A percentile compares a stretch with the other conserved stretches of the same genome.
phyloP scores from a whole-genome alignment of 768 basidiomycete genomes.

The Imleria badia region DNA sequence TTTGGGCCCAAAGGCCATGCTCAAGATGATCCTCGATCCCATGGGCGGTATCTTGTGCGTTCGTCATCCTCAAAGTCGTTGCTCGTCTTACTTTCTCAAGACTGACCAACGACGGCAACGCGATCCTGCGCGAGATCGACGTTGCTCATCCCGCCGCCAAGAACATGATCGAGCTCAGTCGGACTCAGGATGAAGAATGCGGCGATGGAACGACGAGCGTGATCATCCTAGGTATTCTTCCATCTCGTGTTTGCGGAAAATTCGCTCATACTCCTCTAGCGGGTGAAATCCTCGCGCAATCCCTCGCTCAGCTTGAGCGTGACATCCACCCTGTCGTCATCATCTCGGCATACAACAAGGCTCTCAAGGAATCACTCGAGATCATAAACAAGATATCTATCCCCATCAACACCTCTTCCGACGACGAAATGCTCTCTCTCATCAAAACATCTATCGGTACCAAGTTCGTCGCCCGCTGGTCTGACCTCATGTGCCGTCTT shows the following conservation, averaged over 20 bases:
- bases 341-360: slow-evolving; percentile 97
- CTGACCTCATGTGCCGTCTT: slow-evolving; percentile 94
- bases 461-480: slow-evolving; percentile 96
- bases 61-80: neutral
- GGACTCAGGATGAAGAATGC: slow-evolving; percentile 98
- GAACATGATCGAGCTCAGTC: slow-evolving; percentile 97
- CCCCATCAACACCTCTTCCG: slow-evolving; percentile 84
- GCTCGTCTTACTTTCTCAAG: slow-evolving; percentile 39
- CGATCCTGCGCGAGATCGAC: slow-evolving; percentile 96
- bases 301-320: slow-evolving; percentile 88
- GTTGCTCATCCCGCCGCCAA: slow-evolving; percentile 99
- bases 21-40: slow-evolving; percentile 99
- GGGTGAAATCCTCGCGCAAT: slow-evolving; percentile 96
- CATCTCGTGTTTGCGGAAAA: neutral
- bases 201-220: slow-evolving; percentile 99
- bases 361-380: slow-evolving; percentile 86
- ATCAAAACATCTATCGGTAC: slow-evolving; percentile 99
- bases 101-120: slow-evolving; percentile 98
- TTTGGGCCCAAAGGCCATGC: slow-evolving; percentile 95
- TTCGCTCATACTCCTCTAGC: slow-evolving; percentile 42
- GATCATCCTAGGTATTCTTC: slow-evolving; percentile 83
- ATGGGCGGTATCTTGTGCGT: slow-evolving; percentile 98
- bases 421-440: slow-evolving; percentile 90
- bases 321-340: slow-evolving; percentile 99
- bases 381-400: slow-evolving; percentile 87